Evolutionary conservation across 345 rosid genomes (phyloP), one percentile per base, ranked within the genome.

Genomic region (Euclidium syriacum): DNA sequence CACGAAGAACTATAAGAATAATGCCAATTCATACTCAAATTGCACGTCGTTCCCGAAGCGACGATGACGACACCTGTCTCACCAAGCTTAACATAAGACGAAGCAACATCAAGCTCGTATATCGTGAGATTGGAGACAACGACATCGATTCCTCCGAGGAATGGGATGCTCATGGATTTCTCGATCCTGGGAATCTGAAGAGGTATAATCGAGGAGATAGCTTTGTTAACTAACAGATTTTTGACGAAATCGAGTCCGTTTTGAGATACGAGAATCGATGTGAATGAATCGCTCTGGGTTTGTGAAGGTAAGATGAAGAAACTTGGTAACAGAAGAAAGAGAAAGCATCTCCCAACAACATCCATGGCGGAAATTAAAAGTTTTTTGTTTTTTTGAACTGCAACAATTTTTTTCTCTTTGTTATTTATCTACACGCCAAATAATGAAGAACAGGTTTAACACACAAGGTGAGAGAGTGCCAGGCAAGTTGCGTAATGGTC

Each of bases 1-100:
- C 97, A 94, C n/a, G n/a, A n/a, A 61, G 87, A 68, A 67, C 58
- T 53, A 26, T 85, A 94, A 50, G 83, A 68, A 55, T 94, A 94
- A 66, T 55, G 76, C 96, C 99, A 94, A 71, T 81, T 77, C 91
- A 85, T 85, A 73, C 86, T 89, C 73, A 94, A 67, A 82, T 87
- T 85, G 43, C 96, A 82, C 27, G 90, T 84, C n/a, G 86, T 76
- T 49, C 95, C 97, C 1, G 96, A 89, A 17, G 86, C 88, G 36
- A 94, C 65, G 50, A 89, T 80, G 4, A 78, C 84, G 17, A 94
- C 75, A 25, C 96, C 97, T n/a, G 80, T 59, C 22, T 89, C 89
- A 20, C 99, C 97, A 25, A 77, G 88, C 71, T 79, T 78, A 11
- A 94, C 85, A 60, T 73, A 78, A 62, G 99, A 94, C 1, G 79